phyloP scores from a whole-genome alignment of 306 rosid species.

The Prosopis cineraria region DNA sequence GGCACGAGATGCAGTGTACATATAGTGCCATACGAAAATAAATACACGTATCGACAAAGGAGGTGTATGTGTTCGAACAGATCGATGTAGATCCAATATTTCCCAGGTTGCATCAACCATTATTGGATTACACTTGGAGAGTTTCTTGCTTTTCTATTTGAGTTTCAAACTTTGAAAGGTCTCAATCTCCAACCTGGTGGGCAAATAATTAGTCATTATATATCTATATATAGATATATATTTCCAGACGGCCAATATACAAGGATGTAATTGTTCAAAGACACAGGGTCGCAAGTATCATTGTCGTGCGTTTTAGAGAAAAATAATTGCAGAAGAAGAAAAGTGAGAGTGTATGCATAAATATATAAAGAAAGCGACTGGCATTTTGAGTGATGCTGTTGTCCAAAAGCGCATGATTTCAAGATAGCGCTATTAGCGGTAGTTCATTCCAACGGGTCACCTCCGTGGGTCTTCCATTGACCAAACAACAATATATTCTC shows the following conservation, averaged over 20 bases:
- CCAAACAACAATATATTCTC: constrained; percentile 9
- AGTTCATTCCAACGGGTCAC: constrained; percentile 17
- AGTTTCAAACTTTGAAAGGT: constrained; percentile 23
- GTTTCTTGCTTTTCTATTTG: constrained; percentile 7
- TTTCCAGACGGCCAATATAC: constrained; percentile 33
- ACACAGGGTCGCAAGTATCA: constrained; percentile 20
- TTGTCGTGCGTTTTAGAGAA: constrained; percentile 9
- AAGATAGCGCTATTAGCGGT: background rate
- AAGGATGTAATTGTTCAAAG: constrained; percentile 6
- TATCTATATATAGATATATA: no score
- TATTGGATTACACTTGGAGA: constrained; percentile 12
- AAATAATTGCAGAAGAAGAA: background rate
- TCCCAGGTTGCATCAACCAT: constrained; percentile 19
- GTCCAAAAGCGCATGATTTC: constrained; percentile 33
- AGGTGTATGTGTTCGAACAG: constrained; percentile 19
- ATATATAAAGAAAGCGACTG: constrained; percentile 17
- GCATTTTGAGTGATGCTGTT: constrained; percentile 24
- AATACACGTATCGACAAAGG: background rate
- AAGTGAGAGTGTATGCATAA: background rate
- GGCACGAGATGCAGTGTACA: no score
- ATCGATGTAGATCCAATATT: background rate
- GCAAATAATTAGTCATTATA: background rate
- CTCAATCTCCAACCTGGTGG: constrained; percentile 33
- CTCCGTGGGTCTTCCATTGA: constrained; percentile 33
- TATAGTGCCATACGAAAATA: background rate